Percentiles rank a stretch among this genome's conserved stretches.
These are phyloP conservation scores for Musa beccarii DNA, from an alignment of 176 grass and related monocot genomes.

Conservation along the genomic window DNA sequence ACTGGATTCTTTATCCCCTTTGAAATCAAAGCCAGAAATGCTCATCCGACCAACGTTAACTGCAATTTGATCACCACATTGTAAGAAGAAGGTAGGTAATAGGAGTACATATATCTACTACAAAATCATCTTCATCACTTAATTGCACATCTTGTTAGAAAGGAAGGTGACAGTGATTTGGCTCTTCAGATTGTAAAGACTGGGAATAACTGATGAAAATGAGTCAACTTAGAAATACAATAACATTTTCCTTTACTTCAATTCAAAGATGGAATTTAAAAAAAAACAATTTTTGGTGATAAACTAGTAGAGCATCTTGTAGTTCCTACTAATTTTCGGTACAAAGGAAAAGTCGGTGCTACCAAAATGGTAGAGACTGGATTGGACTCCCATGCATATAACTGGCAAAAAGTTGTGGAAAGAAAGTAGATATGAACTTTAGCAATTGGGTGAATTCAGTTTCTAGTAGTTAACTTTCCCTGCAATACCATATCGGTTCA, in stretches of 20 bases:
- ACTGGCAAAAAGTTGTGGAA: neutral
- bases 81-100: neutral
- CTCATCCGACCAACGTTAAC: conserved; percentile 78
- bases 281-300: no score
- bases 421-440: neutral
- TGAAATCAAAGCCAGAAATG: conserved; percentile 57
- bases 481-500: neutral
- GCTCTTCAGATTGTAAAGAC: no score
- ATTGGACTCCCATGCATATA: neutral
- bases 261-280: no score
- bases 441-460: neutral
- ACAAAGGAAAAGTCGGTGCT: neutral
- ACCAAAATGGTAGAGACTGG: neutral
- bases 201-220: no score
- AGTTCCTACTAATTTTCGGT: neutral
- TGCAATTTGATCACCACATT: conserved; percentile 16
- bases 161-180: neutral
- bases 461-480: neutral
- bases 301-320: neutral
- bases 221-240: no score
- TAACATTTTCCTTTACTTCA: no score
- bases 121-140: neutral
- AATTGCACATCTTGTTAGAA: neutral
- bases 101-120: neutral
- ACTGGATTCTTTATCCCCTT: conserved; percentile 43